Base-by-base conservation (phyloP, 78 protist genomes). In the Dictyostelium firmibasis region DNA sequence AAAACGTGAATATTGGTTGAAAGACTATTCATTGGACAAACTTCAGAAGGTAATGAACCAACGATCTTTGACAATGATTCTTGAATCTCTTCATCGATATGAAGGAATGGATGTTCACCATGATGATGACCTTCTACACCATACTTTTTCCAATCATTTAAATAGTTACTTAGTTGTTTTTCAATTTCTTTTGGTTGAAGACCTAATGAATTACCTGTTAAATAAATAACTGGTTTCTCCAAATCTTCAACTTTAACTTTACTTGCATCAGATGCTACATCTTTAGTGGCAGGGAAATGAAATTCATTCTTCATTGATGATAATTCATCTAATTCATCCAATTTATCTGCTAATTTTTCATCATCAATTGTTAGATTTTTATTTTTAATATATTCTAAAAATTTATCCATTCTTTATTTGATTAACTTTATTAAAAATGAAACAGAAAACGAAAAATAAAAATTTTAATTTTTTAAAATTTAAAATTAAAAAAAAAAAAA, bases 191-290 rank as follows among this genome's bases (percentile, higher is more conserved):
- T 91, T 84, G 98, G 98, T 85, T 95, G 97, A 29, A 97, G 82
- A 14, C 99, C 99, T 20, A 98, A 92, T 18, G 97, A 91, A 89
- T 98, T 97, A 41, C 99, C 99, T 38, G 97, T 95, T 29, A 98
- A 43, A 84, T 98, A 98, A 8, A 96, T 67, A 47, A 93, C 85
- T 16, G 76, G 84, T 38, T 70, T 33, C 1, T 82, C 78, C 18
- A n/a, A 27, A 16, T 43, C 7, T 8, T 64, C 50, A 27, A 0
- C 2, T 11, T 88, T 47, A 9, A 57, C 76, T 11, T 27, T 23
- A 60, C 25, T 72, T 1, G 35, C 27, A 25, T 81, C 86, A 20
- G 18, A 29, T n/a, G 33, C n/a, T 18, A 78, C n/a, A 70, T 78
- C 86, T 35, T 67, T 81, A 8, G 36, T 72, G 41, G 35, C 64